These are phyloP conservation scores for Xylaria flabelliformis DNA, from an alignment of 495 filamentous ascomycete genomes.

Conservation along the genomic window DNA sequence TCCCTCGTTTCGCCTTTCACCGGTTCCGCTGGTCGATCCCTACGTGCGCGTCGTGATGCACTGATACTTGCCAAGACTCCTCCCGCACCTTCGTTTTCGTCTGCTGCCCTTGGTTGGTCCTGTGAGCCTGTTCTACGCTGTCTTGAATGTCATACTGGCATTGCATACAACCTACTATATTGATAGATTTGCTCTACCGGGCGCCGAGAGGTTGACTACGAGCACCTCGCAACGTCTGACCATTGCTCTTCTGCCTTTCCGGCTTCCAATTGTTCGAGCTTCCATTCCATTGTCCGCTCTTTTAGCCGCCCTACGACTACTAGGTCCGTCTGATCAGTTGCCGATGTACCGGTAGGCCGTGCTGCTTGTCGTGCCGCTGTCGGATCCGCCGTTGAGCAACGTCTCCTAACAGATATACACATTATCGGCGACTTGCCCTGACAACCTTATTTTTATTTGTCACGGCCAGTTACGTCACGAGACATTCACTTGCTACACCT, in stretches of 20 bases:
- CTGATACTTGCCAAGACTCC: slow-evolving; percentile 27
- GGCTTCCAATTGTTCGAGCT: slow-evolving; percentile 28
- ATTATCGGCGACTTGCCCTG: not conserved
- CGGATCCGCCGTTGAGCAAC: slow-evolving; percentile 11
- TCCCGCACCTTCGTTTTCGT: slow-evolving; percentile 5
- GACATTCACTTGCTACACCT: slow-evolving; percentile 31
- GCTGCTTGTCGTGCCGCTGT: slow-evolving; percentile 10
- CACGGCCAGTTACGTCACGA: slow-evolving; percentile 29
- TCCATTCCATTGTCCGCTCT: slow-evolving; percentile 20
- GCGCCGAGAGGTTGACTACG: slow-evolving; percentile 9
- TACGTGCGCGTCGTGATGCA: slow-evolving; percentile 33
- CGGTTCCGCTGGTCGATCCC: slow-evolving; percentile 28
- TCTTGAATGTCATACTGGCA: slow-evolving; percentile 22
- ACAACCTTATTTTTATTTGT: slow-evolving; percentile 3
- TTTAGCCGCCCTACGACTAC: not conserved
- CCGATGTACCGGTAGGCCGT: slow-evolving; percentile 7
- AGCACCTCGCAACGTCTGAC: not conserved
- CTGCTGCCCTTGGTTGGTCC: slow-evolving; percentile 13
- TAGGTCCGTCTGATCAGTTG: slow-evolving; percentile 10
- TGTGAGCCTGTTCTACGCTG: slow-evolving; percentile 13
- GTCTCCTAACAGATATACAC: slow-evolving; percentile 7
- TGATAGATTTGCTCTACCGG: slow-evolving; percentile 19
- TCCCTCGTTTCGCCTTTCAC: slow-evolving; percentile 31
- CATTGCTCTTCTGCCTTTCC: slow-evolving; percentile 8
- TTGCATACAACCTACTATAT: slow-evolving; percentile 26